These are phyloP conservation scores for Neonectria faginata DNA, from an alignment of 2,329 filamentous ascomycete genomes.

Conservation along the genomic window DNA sequence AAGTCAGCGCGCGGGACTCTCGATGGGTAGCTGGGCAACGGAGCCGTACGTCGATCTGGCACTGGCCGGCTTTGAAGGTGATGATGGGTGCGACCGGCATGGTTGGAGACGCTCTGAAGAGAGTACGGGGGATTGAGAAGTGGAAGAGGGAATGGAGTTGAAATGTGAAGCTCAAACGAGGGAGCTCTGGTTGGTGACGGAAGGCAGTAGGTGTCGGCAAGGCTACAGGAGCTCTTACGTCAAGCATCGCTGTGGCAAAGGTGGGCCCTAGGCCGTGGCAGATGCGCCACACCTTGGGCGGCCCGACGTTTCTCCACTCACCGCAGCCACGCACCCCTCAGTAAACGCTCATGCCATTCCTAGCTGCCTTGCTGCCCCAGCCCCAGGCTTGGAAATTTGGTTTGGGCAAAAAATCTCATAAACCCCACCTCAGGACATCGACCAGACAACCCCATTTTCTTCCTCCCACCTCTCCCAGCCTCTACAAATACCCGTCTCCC, in stretches of 20 bases:
- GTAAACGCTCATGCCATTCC: slow-evolving; percentile 34
- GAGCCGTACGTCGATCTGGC: slow-evolving; percentile 79
- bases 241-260: slow-evolving; percentile 36
- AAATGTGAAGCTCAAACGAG: slow-evolving; percentile 25
- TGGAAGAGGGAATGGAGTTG: slow-evolving; percentile 21
- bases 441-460: slow-evolving; percentile 53
- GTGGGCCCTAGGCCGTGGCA: slow-evolving; percentile 4
- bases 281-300: slow-evolving; percentile 25
- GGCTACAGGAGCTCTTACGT: slow-evolving; percentile 57
- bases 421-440: slow-evolving; percentile 55
- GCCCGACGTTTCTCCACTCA: slow-evolving; percentile 35
- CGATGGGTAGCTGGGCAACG: slow-evolving; percentile 7
- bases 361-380: slow-evolving; percentile 35
- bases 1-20: slow-evolving; percentile 35
- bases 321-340: slow-evolving; percentile 39
- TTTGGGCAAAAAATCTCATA: slow-evolving; percentile 55
- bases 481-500: slow-evolving; percentile 46
- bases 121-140: slow-evolving; percentile 17
- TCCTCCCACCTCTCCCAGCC: slow-evolving; percentile 45
- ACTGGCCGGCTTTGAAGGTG: slow-evolving; percentile 95
- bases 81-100: slow-evolving; percentile 92
- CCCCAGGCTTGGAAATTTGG: slow-evolving; percentile 44
- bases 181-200: slow-evolving; percentile 21
- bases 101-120: slow-evolving; percentile 28
- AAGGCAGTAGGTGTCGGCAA: slow-evolving; percentile 35